Conservation (phyloP, 1,139 yeast species). For the Sugiyamaella novakii region DNA sequence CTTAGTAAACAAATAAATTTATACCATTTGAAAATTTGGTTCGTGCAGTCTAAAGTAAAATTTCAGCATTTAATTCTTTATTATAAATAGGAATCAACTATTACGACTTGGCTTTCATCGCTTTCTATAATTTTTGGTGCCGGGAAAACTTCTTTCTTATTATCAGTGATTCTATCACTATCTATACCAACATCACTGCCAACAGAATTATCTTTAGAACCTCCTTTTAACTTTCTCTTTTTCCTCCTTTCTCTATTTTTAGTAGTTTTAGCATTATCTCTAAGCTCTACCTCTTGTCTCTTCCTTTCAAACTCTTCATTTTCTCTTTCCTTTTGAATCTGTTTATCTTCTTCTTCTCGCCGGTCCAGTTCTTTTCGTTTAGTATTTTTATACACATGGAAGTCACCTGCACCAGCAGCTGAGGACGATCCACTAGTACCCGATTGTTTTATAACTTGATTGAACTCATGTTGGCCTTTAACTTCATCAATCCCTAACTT, state of each 20-base stretch:
- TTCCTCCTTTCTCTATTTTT: constrained; percentile 38
- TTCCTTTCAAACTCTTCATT: constrained; percentile 35
- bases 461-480: neutral
- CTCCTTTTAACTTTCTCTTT: constrained; percentile 29
- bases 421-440: constrained; percentile 39
- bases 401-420: constrained; percentile 47
- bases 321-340: constrained; percentile 26
- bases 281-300: constrained; percentile 23
- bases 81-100: constrained; percentile 6
- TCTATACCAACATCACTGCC: neutral
- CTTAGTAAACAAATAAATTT: too few species aligned
- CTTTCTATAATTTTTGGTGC: constrained; percentile 1
- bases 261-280: constrained; percentile 38
- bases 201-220: neutral
- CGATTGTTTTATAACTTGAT: neutral
- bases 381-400: constrained; percentile 43
- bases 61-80: too few species aligned
- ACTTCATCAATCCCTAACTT: constrained; percentile 1
- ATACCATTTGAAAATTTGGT: too few species aligned
- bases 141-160: too few species aligned
- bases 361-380: constrained; percentile 41
- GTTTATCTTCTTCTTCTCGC: constrained; percentile 33
- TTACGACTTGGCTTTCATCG: neutral
- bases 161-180: too few species aligned
- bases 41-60: too few species aligned